These are phyloP conservation scores for Neocatenulostroma microsporum DNA, from an alignment of 2,329 filamentous ascomycete species.

Conservation along the genomic window DNA sequence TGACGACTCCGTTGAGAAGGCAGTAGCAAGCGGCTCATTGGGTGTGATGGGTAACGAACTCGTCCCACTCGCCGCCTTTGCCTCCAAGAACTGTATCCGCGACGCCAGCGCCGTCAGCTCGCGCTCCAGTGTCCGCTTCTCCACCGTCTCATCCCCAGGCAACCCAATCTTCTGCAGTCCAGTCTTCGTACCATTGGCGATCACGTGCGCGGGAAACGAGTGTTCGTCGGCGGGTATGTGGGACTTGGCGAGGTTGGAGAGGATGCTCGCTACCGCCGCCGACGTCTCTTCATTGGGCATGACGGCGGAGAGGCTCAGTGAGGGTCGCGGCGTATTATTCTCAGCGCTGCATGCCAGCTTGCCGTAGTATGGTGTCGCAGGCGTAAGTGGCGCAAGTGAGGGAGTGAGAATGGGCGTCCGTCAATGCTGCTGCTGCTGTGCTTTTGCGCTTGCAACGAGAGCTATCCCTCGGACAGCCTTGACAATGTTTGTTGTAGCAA, in stretches of 20 bases:
- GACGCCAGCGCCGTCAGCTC: conserved; percentile 73
- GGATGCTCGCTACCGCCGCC: conserved; percentile 31
- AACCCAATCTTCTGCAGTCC: conserved; percentile 59
- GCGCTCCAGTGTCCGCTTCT: conserved; percentile 71
- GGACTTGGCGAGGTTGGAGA: conserved; percentile 44
- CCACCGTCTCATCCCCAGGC: conserved; percentile 65
- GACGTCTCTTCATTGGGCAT: conserved; percentile 25
- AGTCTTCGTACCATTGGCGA: conserved; percentile 44
- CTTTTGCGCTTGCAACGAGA: too few species aligned
- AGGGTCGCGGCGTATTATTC: not conserved
- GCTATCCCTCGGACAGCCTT: too few species aligned
- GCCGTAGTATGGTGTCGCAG: too few species aligned
- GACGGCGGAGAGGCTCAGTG: conserved; percentile 1
- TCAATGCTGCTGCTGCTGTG: too few species aligned
- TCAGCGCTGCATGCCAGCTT: conserved; percentile 4
- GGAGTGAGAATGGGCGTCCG: too few species aligned
- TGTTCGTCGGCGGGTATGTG: conserved; percentile 37
- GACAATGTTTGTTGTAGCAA: too few species aligned
- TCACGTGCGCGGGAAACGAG: conserved; percentile 39
- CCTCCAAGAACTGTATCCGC: conserved; percentile 75
- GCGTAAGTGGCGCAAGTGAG: too few species aligned
- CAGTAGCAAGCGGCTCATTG: conserved; percentile 52
- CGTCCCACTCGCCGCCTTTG: conserved; percentile 51
- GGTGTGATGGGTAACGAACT: conserved; percentile 66
- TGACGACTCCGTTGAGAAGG: conserved; percentile 53